Percentiles rank a stretch among this genome's conserved stretches.
Evolutionary conservation across 2,329 filamentous ascomycete genomes (phyloP).

Genomic region (Penicillium paneum): DNA sequence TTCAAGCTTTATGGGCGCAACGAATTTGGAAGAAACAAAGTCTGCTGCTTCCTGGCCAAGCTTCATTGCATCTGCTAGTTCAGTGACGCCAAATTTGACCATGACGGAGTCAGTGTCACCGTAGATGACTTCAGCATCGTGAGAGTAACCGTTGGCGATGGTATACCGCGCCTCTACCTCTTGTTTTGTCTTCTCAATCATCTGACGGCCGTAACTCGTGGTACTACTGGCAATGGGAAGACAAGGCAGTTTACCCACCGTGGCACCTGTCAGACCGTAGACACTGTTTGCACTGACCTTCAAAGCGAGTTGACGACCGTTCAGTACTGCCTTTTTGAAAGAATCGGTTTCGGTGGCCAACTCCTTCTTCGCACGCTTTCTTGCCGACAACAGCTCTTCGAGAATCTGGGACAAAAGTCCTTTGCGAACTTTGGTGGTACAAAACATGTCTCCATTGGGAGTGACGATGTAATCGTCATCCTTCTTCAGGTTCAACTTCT

Average conservation of each 20-base stretch:
- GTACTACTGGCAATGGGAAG: conserved; percentile 94
- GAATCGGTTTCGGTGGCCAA: conserved; percentile 84
- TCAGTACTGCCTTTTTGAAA: conserved; percentile 96
- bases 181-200: conserved; percentile 98
- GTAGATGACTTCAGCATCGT: conserved; percentile 96
- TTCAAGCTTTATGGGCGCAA: conserved; percentile 96
- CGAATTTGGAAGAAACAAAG: conserved; percentile 85
- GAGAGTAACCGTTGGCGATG: conserved; percentile 88
- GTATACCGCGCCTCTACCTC: conserved; percentile 89
- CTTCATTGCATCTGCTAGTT: conserved; percentile 86
- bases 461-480: conserved; percentile 96
- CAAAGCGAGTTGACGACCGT: conserved; percentile 91
- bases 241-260: conserved; percentile 92
- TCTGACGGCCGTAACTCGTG: conserved; percentile 93
- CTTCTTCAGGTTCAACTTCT: conserved; percentile 73
- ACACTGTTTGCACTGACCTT: conserved; percentile 98
- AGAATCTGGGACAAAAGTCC: conserved; percentile 92
- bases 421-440: conserved; percentile 82
- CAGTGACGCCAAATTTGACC: conserved; percentile 94
- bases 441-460: conserved; percentile 90
- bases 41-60: conserved; percentile 88
- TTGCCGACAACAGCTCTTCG: conserved; percentile 83
- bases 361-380: conserved; percentile 93
- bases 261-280: conserved; percentile 94
- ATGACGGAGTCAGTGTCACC: conserved; percentile 99